phyloP scores from a whole-genome alignment of 164 flowering plant genomes.

The Annona squamosa region DNA sequence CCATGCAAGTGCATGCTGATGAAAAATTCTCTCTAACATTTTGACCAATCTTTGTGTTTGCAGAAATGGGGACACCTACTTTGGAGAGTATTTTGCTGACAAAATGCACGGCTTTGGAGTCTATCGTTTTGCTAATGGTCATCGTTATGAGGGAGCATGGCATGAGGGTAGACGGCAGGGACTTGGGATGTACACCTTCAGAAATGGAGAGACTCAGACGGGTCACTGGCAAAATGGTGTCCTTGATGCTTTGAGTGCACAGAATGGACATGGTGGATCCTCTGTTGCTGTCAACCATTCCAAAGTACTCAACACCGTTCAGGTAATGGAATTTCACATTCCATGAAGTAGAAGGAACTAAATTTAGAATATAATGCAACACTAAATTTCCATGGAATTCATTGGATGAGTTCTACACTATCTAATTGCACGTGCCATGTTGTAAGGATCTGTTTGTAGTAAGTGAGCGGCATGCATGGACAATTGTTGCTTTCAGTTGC shows the following conservation, averaged over 20 bases:
- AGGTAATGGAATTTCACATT: constrained; percentile 36
- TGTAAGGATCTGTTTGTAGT: not conserved
- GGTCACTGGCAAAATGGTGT: constrained; percentile 93
- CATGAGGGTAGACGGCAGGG: constrained; percentile 90
- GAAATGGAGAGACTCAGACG: constrained; percentile 67
- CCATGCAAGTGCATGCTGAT: not conserved
- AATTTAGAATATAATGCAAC: not conserved
- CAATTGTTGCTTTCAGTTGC: not conserved
- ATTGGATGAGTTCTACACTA: not conserved
- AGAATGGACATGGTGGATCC: constrained; percentile 39
- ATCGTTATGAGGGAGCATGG: constrained; percentile 85
- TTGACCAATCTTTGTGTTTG: constrained; percentile 1
- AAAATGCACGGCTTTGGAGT: constrained; percentile 98
- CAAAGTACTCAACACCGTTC: constrained; percentile 59
- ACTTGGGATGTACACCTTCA: constrained; percentile 77
- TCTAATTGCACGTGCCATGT: not conserved
- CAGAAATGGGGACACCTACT: constrained; percentile 92
- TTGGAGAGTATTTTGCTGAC: constrained; percentile 96
- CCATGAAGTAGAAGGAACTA: not conserved
- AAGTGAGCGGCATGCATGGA: not conserved
- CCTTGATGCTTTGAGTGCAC: constrained; percentile 50
- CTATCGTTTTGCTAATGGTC: constrained; percentile 81
- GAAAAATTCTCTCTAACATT: not conserved
- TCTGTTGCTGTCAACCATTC: constrained; percentile 50
- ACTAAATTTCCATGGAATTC: not conserved